A percentile compares a stretch with the other conserved stretches of the same genome.
These are phyloP conservation scores for Saitozyma podzolica DNA, from an alignment of 768 basidiomycete species.

Conservation along the genomic window DNA sequence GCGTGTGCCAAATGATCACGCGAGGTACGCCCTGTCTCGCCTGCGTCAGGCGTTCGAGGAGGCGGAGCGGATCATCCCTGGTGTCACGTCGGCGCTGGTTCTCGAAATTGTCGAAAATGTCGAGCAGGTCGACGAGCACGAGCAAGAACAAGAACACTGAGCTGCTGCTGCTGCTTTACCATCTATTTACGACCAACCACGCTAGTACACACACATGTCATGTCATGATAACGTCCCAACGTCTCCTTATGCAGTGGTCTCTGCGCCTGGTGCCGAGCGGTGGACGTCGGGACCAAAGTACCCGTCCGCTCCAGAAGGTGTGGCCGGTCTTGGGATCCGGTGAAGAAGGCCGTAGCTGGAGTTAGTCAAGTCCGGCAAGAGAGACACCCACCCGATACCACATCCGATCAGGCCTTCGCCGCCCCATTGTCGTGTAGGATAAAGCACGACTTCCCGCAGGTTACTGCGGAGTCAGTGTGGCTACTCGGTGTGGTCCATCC, in stretches of 20 bases:
- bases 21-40: conserved; percentile 76
- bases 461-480: conserved; percentile 60
- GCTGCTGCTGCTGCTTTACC: background rate
- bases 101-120: conserved; percentile 65
- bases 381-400: conserved; percentile 76
- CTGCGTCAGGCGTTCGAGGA: conserved; percentile 91
- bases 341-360: conserved; percentile 84
- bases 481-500: background rate
- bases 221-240: background rate
- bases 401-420: conserved; percentile 94
- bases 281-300: conserved; percentile 17
- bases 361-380: background rate
- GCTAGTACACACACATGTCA: background rate
- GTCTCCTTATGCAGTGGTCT: background rate
- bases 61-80: conserved; percentile 92
- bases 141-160: background rate
- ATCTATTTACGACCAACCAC: background rate
- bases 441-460: conserved; percentile 85
- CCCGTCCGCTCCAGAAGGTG: conserved; percentile 20
- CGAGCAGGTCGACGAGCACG: conserved; percentile 44
- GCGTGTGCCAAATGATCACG: conserved; percentile 88
- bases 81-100: conserved; percentile 86
- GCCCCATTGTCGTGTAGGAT: conserved; percentile 96
- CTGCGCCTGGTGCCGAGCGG: conserved; percentile 1
- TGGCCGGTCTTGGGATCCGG: conserved; percentile 74